Base-by-base conservation (phyloP, 1,284 basidiomycete species). In the Cryptococcus sp. region DNA sequence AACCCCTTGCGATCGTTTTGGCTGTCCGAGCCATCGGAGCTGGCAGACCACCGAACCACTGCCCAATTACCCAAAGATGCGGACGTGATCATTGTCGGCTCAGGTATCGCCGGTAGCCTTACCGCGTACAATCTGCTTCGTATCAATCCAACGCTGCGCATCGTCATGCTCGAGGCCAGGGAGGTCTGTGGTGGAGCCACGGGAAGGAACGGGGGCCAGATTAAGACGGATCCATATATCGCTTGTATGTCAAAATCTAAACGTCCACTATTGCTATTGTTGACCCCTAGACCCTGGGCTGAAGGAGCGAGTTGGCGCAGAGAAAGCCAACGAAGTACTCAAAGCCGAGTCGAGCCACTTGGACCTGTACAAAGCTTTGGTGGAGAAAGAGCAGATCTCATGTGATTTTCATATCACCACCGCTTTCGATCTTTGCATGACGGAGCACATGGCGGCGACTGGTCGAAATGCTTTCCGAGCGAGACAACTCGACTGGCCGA, bases 21-120 rank as follows among this genome's bases (percentile, higher is more conserved):
- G 60, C 54, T 62, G 4, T 49, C 50, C 37, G 48, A 48, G 13
- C 51, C 59, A 25, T 57, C 57, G n/a, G 40, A 41, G 2, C 50
- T 56, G 28, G 39, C 47, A 5, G 34, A 51, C 16, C 48, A 54
- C 34, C 50, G 58, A 14, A 36, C 60, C 11, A 59, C 53, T 3
- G 50, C 46, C 0, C 47, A 59, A 28, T 52, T 68, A 2, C 64
- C 66, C 3, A 4, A 21, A 1, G 46, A 51, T 24, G 61, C 57
- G 5, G 62, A 64, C 39, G 57, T 63, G 0, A 55, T 67, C 28
- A 60, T 69, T 45, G 58, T 67, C 37, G 67, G 64, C 9, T 60
- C 56, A 25, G 67, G 64, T 2, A 50, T 64, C 16, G 55, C 62
- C 10, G 66, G 64, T 24, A 49, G 32, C 22, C 18, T 51, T 3